Evolutionary conservation across 768 basidiomycete genomes (phyloP), one percentile per base, ranked within the genome.

Genomic region (Hericium erinaceus): DNA sequence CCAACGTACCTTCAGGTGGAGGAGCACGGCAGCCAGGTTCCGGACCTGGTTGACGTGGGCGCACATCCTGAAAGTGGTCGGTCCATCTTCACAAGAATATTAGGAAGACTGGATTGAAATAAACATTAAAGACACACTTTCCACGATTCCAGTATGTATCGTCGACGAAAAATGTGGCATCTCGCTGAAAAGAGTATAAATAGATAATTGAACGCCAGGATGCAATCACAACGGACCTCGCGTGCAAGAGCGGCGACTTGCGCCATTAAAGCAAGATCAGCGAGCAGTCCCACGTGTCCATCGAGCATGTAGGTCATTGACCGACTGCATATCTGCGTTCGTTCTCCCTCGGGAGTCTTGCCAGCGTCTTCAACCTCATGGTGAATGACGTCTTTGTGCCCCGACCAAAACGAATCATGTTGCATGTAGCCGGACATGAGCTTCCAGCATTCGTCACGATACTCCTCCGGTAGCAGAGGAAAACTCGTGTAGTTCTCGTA

Each of bases 71-170:
- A 64, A 89, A 89, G 64, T 86, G 77, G 63, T 87, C 84, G 37
- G 70, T 72, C 85, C 85, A 89, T 64, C 85, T 85, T 57, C 13
- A 56, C 59, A 33, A 13, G 39, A 22, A 41, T 15, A 37, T 37
- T 54, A 41, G 60, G 48, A 48, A 56, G 20, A 39, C 16, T 22
- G 10, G 13, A 15, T 55, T 48, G 5, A 59, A 53, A 13, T 48
- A 20, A n/a, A 28, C 39, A 48, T 26, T 20, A 39, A 33, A 16
- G 4, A 70, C 81, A 56, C 60, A 85, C 83, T 79, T 83, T 72
- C 85, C 86, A 57, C 85, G 79, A 67, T 85, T 82, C 86, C 87
- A 89, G 60, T 82, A 79, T 0, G 79, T 79, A 67, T 89, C 86
- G 57, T 85, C 81, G 4, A 89, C 73, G 55, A 88, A 73, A 69